Evolutionary conservation across 352 stramenopile genomes (phyloP), one percentile per base, ranked within the genome.

Genomic region (Saprolegnia parasitica): DNA sequence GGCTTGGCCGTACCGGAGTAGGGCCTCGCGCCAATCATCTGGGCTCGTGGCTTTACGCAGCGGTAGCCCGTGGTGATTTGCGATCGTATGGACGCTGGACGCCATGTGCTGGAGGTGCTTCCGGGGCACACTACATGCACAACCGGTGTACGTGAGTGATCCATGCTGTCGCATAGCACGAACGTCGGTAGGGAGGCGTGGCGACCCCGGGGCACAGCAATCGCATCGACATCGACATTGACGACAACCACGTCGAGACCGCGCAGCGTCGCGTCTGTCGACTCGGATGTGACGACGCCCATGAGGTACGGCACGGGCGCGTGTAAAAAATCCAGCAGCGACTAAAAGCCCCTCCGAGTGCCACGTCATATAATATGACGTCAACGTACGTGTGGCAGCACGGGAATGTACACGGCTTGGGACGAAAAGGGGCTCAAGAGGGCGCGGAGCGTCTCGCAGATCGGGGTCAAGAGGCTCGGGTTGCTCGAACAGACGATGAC

Each of bases 221-320:
- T 49, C 3, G 42, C 42, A 8, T 49, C 42, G 11, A 49, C 42
- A 49, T 49, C 42, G 3, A 92, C 72, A 73, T 92, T 75, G 49
- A 92, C 83, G 16, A 92, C 73, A 11, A 87, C 76, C 16, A 91
- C 75, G 13, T 83, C 84, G 18, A 49, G 42, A n/a, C 42, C 42
- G 18, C 42, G 42, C 3, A 49, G 42, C 42, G 42, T 49, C 3
- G 42, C 42, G 18, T 49, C 42, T 8, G 42, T 49, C 42, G 42
- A 49, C 13, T 76, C 61, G 35, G 84, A 75, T 0, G 80, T 85
- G 0, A 78, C 72, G 29, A 90, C 75, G 1, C 84, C 84, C 81
- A 92, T 90, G 62, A 92, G 89, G 54, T 91, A 92, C 15, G 84
- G 84, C 5, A 92, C 83, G 0, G 84, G 84, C 4, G 84, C 81